phyloP scores from a whole-genome alignment of 1,284 basidiomycete genomes.

The Fomitiporia mediterranea region DNA sequence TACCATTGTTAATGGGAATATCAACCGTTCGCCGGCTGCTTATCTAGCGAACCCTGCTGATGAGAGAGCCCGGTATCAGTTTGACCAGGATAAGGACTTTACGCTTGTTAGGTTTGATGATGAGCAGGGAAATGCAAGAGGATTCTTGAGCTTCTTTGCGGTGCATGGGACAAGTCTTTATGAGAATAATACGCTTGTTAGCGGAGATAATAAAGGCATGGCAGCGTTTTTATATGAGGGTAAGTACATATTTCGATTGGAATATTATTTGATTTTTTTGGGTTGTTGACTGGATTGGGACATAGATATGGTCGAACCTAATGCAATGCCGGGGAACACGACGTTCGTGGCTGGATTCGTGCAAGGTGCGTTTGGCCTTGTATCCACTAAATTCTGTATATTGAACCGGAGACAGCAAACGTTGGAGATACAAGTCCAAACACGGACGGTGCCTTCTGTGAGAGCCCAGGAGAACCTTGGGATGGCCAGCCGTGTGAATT shows the following conservation, averaged over 20 bases:
- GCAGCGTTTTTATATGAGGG: slow-evolving; percentile 74
- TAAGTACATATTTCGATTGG: slow-evolving; percentile 27
- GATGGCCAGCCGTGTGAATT: slow-evolving; percentile 63
- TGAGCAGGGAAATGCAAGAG: slow-evolving; percentile 48
- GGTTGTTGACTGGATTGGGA: not conserved
- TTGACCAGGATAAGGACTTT: slow-evolving; percentile 70
- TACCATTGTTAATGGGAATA: slow-evolving; percentile 62
- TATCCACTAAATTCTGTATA: slow-evolving; percentile 1
- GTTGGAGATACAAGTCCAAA: slow-evolving; percentile 78
- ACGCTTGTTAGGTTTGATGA: slow-evolving; percentile 63
- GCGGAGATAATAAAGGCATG: slow-evolving; percentile 79
- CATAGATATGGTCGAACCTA: slow-evolving; percentile 57
- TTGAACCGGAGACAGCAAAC: slow-evolving; percentile 43
- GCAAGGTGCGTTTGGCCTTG: slow-evolving; percentile 45
- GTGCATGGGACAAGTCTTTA: slow-evolving; percentile 81
- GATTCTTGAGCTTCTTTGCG: slow-evolving; percentile 72
- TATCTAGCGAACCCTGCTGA: slow-evolving; percentile 67
- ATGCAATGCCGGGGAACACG: slow-evolving; percentile 60
- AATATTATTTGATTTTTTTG: not conserved
- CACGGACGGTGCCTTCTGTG: slow-evolving; percentile 71
- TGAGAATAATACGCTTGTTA: slow-evolving; percentile 76
- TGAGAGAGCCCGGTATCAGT: slow-evolving; percentile 61
- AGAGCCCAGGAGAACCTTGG: slow-evolving; percentile 64
- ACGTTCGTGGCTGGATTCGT: slow-evolving; percentile 74
- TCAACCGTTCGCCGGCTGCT: slow-evolving; percentile 69